Percentiles rank a stretch among this genome's conserved stretches.
Conservation (phyloP, 202 grass and related monocot species). For the Miscanthus sacchariflorus region DNA sequence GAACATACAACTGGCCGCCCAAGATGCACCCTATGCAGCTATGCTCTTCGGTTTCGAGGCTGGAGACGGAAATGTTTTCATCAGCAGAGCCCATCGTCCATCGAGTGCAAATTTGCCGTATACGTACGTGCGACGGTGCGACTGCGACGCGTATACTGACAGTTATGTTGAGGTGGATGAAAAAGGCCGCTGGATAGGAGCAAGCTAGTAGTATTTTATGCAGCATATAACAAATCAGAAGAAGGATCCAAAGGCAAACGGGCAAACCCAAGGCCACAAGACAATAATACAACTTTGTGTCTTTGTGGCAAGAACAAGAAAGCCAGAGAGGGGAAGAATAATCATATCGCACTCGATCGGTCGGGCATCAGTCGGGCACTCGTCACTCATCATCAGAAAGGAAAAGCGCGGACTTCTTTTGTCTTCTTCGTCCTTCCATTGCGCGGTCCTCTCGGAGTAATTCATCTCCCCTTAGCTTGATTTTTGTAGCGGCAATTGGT, state of each 20-base stretch:
- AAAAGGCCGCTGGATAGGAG: not conserved
- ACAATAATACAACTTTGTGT: slow-evolving; percentile 26
- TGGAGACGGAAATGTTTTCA: not conserved
- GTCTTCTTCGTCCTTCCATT: not conserved
- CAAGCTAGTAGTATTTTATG: no score
- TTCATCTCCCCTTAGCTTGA: not conserved
- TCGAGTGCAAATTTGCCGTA: not conserved
- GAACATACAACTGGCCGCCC: no score
- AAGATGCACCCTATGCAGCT: no score
- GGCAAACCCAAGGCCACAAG: slow-evolving; percentile 43
- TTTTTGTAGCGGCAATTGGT: not conserved
- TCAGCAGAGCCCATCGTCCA: no score
- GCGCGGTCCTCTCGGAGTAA: not conserved
- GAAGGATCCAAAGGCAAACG: not conserved
- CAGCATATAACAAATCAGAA: not conserved
- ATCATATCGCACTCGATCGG: not conserved
- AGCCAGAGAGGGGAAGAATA: not conserved
- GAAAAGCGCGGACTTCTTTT: not conserved
- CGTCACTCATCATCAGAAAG: not conserved
- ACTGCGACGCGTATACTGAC: not conserved
- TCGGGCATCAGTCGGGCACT: not conserved
- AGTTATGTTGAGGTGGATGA: slow-evolving; percentile 26
- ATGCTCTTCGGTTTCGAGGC: no score
- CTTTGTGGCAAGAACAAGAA: not conserved
- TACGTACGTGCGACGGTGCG: not conserved